Evolutionary conservation across 305 asterid species (phyloP).

Genomic region (Fraxinus latifolia): DNA sequence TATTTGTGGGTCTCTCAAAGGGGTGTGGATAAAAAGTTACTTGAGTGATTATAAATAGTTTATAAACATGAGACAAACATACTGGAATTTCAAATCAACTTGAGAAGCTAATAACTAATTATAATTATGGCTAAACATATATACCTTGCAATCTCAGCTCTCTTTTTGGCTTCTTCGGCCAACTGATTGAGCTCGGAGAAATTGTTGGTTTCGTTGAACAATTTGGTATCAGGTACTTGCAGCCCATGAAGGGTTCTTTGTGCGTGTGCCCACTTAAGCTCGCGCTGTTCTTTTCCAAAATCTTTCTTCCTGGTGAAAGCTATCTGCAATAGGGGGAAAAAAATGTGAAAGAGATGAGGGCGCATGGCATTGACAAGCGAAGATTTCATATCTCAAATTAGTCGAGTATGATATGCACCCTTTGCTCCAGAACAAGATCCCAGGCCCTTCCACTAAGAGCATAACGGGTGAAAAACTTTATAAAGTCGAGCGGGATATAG

Average conservation of each 20-base stretch:
- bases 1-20: neutral
- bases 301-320: constrained; percentile 96
- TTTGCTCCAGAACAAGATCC: constrained; percentile 93
- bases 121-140: neutral
- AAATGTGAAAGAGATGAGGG: neutral
- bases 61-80: neutral
- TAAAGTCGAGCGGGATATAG: constrained; percentile 83
- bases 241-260: constrained; percentile 97
- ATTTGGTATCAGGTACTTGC: constrained; percentile 89
- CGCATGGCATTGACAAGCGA: neutral
- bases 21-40: neutral
- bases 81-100: neutral
- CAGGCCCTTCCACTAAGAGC: constrained; percentile 95
- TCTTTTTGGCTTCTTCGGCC: constrained; percentile 96
- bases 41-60: neutral
- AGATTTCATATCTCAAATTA: neutral
- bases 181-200: constrained; percentile 91
- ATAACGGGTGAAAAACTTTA: constrained; percentile 79
- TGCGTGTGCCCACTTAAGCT: constrained; percentile 95
- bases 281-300: constrained; percentile 96
- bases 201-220: constrained; percentile 72
- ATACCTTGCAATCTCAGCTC: constrained; percentile 98
- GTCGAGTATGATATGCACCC: constrained; percentile 45
- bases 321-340: constrained; percentile 41
- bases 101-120: neutral